A percentile compares a stretch with the other conserved stretches of the same genome.
Evolutionary conservation across 176 grass and related monocot species (phyloP).

Genomic region (Ensete ventricosum): DNA sequence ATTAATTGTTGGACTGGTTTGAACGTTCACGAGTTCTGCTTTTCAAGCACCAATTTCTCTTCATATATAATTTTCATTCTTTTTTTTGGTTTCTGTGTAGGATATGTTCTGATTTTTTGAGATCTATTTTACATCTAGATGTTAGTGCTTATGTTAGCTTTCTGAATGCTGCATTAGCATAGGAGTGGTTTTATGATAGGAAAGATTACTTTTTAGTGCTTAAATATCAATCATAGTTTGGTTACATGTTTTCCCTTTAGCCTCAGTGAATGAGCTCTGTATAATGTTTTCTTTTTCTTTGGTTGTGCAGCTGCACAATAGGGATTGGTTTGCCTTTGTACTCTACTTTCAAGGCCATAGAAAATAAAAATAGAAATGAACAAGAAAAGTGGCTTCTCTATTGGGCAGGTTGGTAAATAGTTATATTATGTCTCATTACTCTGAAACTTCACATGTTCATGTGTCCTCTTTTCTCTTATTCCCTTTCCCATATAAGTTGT

Average conservation of each 20-base stretch:
- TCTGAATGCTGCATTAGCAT: neutral
- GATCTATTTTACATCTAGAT: neutral
- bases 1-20: no score
- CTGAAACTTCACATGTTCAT: neutral
- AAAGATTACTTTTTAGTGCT: neutral
- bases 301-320: conserved; percentile 65
- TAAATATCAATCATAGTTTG: neutral
- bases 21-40: no score
- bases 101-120: neutral
- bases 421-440: neutral
- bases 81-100: no score
- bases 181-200: neutral
- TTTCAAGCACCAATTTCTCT: no score
- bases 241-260: neutral
- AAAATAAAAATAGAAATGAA: conserved; percentile 73
- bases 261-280: no score
- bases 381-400: conserved; percentile 82
- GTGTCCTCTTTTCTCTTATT: neutral
- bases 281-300: neutral
- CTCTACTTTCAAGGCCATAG: conserved; percentile 91
- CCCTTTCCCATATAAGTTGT: neutral
- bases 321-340: conserved; percentile 81
- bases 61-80: no score
- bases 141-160: neutral
- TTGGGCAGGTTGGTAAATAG: conserved; percentile 69